A percentile compares a stretch with the other conserved stretches of the same genome.
These are phyloP conservation scores for Sporisorium graminicola DNA, from an alignment of 1,284 basidiomycete genomes.

Conservation along the genomic window DNA sequence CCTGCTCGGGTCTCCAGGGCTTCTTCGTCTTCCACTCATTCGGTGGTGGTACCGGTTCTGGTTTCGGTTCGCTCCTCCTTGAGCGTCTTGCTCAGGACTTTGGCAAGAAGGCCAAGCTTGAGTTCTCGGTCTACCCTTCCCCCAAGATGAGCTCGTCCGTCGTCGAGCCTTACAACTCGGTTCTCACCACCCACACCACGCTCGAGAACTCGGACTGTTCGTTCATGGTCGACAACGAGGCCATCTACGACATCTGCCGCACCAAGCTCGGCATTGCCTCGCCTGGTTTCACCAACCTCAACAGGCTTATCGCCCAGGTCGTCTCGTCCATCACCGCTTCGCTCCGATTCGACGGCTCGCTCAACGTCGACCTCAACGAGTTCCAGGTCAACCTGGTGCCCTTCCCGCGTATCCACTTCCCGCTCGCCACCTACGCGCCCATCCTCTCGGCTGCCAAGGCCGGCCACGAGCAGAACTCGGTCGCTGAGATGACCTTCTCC, in stretches of 20 bases:
- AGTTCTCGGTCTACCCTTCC: slow-evolving; percentile 95
- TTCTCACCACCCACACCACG: slow-evolving; percentile 98
- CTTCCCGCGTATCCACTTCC: slow-evolving; percentile 91
- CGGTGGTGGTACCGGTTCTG: slow-evolving; percentile 98
- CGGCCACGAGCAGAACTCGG: slow-evolving; percentile 96
- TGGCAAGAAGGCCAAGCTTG: slow-evolving; percentile 99
- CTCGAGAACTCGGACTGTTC: slow-evolving; percentile 99
- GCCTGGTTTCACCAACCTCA: slow-evolving; percentile 94
- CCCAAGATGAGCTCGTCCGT: slow-evolving; percentile 86
- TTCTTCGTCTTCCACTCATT: slow-evolving; percentile 99
- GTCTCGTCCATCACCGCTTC: slow-evolving; percentile 98
- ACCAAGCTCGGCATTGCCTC: slow-evolving; percentile 87
- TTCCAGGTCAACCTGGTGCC: slow-evolving; percentile 98
- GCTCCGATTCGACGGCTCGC: slow-evolving; percentile 94
- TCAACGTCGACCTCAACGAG: slow-evolving; percentile 98
- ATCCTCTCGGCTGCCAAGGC: slow-evolving; percentile 85
- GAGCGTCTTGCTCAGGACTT: slow-evolving; percentile 97
- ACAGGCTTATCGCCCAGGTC: slow-evolving; percentile 91
- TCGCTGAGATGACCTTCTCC: slow-evolving; percentile 97
- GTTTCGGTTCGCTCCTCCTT: slow-evolving; percentile 95
- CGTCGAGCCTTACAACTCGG: slow-evolving; percentile 99
- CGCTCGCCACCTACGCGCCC: slow-evolving; percentile 93
- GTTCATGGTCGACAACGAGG: slow-evolving; percentile 70
- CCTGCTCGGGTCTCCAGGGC: slow-evolving; percentile 97
- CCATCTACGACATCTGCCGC: slow-evolving; percentile 99